Base-by-base conservation (phyloP, 176 grass and related monocot species). In the Oryza nivara region DNA sequence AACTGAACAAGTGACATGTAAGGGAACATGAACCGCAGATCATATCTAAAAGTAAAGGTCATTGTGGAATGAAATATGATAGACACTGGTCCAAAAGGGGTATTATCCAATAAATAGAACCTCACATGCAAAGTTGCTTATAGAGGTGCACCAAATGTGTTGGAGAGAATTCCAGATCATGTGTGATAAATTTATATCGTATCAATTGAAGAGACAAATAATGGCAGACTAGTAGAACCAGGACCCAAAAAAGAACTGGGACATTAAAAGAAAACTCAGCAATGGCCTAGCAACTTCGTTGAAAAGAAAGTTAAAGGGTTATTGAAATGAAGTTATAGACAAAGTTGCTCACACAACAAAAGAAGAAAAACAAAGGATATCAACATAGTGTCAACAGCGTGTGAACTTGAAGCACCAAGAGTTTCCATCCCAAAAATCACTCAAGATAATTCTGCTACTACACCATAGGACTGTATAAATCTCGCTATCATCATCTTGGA, bases 401-500 rank as follows among this genome's bases (percentile, higher is more conserved):
- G 48, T 46, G 61, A 63, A 83, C 41, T 30, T 51, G 83, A 40
- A 89, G 36, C 16, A 75, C 67, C 68, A 86, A 15, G 73, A 67
- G 74, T 60, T 83, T 78, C 38, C 73, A 11, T 61, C 46, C 60
- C 20, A 23, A 60, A 45, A 63, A 85, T 2, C 38, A 16, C 15
- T 76, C 19, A 74, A 7, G 63, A 23, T 83, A 86, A 49, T 16
- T 67, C 69, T 82, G 58, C 80, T 60, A 78, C 46, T 38, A 73
- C 47, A 86, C 11, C 60, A 13, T 15, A 79, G 26, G 61, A 69
- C 32, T 38, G 48, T 43, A 74, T 69, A 80, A 88, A 83, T 14
- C 61, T 83, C 80, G 73, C 38, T 86, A 70, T 56, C 8, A 36
- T 82, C 83, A 90, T 83, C 52, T 78, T 68, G 67, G 41, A 86